phyloP scores from a whole-genome alignment of 192 early-diverging fungal genomes.

The Piromyces finnis region DNA sequence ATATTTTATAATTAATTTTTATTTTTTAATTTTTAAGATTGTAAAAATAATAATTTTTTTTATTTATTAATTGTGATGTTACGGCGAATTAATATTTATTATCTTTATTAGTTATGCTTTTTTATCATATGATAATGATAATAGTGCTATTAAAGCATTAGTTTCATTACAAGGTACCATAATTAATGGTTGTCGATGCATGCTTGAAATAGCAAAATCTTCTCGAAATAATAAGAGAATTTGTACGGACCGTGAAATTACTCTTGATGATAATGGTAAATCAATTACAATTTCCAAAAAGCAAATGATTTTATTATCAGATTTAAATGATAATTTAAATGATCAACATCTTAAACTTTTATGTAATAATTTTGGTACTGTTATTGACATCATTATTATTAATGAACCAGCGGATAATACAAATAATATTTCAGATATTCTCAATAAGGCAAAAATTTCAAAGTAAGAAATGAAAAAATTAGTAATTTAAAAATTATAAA shows the following conservation, averaged over 20 bases:
- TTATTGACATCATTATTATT: not conserved
- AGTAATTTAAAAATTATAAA: too few relatives aligned
- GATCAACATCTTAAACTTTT: not conserved
- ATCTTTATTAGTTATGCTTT: not conserved
- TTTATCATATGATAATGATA: not conserved
- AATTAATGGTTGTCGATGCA: not conserved
- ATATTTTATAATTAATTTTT: too few relatives aligned
- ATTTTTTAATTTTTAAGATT: too few relatives aligned
- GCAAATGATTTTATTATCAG: not conserved
- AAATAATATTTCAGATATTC: too few relatives aligned
- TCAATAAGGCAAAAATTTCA: too few relatives aligned
- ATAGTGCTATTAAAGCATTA: not conserved
- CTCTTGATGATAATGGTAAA: not conserved
- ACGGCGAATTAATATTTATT: too few relatives aligned
- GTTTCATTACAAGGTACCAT: not conserved
- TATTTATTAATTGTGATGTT: too few relatives aligned
- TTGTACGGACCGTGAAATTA: not conserved
- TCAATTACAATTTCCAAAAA: not conserved
- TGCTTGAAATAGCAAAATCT: not conserved
- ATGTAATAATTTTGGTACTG: not conserved
- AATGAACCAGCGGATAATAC: not conserved
- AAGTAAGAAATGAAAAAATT: too few relatives aligned
- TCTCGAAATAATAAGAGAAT: not conserved
- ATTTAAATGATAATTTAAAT: not conserved
- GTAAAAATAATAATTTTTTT: too few relatives aligned